Evolutionary conservation across 495 filamentous ascomycete genomes (phyloP), one percentile per base, ranked within the genome.

Genomic region (Penicillium pancosmium): DNA sequence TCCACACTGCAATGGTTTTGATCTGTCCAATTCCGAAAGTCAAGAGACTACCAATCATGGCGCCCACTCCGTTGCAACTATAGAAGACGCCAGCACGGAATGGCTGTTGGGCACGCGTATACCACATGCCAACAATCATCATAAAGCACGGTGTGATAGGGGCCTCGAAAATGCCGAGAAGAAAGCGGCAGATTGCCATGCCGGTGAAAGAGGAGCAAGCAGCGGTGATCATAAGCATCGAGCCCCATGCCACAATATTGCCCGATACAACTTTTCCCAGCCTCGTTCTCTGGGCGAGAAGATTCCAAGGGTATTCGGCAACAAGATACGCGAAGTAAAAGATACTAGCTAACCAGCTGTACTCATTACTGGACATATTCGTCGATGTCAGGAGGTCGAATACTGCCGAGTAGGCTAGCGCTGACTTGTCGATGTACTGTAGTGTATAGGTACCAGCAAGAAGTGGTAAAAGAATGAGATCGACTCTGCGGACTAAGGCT

Each of bases 301-400:
- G 60, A 46, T 62, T 65, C 65, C 65, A 68, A 1, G 65, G 65
- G 40, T 68, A 78, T 48, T 78, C 74, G 9, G 74, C 71, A 11
- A 74, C 36, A 1, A 79, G 66, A 56, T 64, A 68, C 23, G 70
- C 84, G 38, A 87, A 84, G 65, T 87, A 87, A 65, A 86, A 86
- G 52, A 81, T 76, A 55, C 74, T 78, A 6, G 77, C 73, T 7
- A 82, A 65, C 81, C 81, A 84, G 68, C 80, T 79, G 52, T 82
- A 78, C 56, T 79, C 64, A 47, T 75, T 63, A 23, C 69, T 64
- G 50, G 61, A 68, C 70, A 64, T 72, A 47, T 61, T 64, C 36
- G 58, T 73, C 35, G 56, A 63, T 3, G 61, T 51, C 10, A 76
- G 61, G 5, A 73, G 62, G 53, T 76, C 73, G 15, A 76, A 74